Percentiles rank a stretch among this genome's conserved stretches.
These are phyloP conservation scores for Detonula confervacea DNA, from an alignment of 352 stramenopile genomes.

Conservation along the genomic window DNA sequence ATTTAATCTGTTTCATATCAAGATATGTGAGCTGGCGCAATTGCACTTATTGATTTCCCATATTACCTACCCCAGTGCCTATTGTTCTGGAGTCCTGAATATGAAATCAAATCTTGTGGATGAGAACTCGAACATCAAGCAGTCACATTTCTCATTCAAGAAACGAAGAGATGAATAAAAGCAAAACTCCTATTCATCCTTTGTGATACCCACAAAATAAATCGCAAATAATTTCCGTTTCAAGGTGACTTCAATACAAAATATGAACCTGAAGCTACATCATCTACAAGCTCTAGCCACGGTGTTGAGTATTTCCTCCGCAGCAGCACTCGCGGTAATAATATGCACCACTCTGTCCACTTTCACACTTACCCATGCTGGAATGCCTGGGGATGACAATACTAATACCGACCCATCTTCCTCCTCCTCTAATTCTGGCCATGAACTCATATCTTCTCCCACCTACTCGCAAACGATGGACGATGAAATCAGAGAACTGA, in stretches of 20 bases:
- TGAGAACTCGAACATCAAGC: not conserved
- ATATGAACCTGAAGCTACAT: not conserved
- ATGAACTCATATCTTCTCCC: slow-evolving; percentile 3
- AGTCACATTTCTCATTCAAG: not conserved
- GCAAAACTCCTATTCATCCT: no score
- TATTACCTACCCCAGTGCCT: no score
- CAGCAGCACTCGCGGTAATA: not conserved
- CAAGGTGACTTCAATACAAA: not conserved
- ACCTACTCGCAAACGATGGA: slow-evolving; percentile 12
- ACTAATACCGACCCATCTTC: not conserved
- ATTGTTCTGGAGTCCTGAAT: not conserved
- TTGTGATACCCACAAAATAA: no score
- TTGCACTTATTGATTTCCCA: no score
- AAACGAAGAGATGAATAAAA: no score
- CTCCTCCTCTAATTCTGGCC: not conserved
- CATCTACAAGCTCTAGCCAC: no score
- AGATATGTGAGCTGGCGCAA: no score
- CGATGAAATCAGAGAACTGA: slow-evolving; percentile 30
- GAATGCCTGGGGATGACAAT: not conserved
- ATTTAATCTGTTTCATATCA: no score
- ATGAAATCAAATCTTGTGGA: not conserved
- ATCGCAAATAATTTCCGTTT: no score
- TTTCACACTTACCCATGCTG: not conserved
- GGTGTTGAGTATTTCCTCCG: not conserved
- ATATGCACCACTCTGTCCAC: not conserved